phyloP scores from a whole-genome alignment of 805 yeast species.

The Clavispora fructus region DNA sequence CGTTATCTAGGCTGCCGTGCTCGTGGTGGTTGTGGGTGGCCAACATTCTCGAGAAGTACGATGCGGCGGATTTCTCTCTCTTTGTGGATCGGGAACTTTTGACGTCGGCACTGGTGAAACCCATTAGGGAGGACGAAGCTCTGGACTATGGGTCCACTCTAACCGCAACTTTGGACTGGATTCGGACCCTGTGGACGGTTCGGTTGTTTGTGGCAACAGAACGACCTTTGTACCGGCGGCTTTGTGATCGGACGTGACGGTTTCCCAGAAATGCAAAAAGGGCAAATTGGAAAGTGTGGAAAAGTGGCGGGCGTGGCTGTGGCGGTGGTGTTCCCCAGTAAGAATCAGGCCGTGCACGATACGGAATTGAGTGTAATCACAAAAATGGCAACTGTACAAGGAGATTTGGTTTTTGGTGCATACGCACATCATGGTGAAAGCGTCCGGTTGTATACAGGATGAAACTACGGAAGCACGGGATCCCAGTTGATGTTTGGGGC shows the following conservation, averaged over 20 bases:
- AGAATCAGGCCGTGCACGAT: not conserved
- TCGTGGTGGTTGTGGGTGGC: slow-evolving; percentile 7
- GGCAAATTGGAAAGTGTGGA: not conserved
- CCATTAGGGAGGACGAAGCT: not conserved
- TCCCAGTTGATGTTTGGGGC: no score
- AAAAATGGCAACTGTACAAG: not conserved
- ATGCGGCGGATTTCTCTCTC: slow-evolving; percentile 10
- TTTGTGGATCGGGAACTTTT: slow-evolving; percentile 6
- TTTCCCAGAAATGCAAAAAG: not conserved
- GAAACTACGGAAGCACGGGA: not conserved
- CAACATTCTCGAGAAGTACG: slow-evolving; percentile 8
- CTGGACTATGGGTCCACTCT: not conserved
- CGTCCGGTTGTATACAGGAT: not conserved
- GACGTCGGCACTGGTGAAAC: not conserved
- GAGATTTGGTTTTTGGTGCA: not conserved
- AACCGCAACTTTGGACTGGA: not conserved
- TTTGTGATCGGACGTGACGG: not conserved
- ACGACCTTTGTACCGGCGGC: not conserved
- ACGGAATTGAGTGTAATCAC: not conserved
- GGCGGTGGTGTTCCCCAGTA: not conserved
- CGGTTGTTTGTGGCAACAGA: not conserved
- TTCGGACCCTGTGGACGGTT: not conserved
- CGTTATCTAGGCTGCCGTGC: slow-evolving; percentile 24
- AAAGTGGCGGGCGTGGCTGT: not conserved
- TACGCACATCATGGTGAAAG: not conserved